A percentile compares a stretch with the other conserved stretches of the same genome.
Evolutionary conservation across 345 rosid species (phyloP).

Genomic region (Firmiana major): DNA sequence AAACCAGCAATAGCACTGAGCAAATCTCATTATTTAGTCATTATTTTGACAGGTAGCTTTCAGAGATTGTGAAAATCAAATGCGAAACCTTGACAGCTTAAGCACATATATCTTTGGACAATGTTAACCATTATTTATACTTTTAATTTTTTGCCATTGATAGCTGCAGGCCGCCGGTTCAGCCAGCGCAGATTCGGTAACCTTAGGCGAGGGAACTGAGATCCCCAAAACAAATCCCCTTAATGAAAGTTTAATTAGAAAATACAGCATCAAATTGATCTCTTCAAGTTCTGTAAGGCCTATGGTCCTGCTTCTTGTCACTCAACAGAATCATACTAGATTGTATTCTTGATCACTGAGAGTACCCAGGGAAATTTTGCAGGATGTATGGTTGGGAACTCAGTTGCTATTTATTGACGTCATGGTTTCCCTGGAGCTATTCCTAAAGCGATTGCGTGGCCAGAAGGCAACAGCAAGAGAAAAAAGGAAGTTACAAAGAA

Average conservation of each 20-base stretch:
- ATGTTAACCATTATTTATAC: not conserved
- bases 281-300: conserved; percentile 35
- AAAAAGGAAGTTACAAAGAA: conserved; percentile 39
- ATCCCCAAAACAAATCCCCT: conserved; percentile 16
- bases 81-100: not conserved
- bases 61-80: not conserved
- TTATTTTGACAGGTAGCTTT: not conserved
- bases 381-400: conserved; percentile 61
- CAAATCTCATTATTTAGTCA: not conserved
- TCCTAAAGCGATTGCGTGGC: conserved; percentile 43
- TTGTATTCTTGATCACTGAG: not conserved
- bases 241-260: conserved; percentile 34
- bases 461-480: conserved; percentile 39
- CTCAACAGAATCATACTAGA: not conserved
- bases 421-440: conserved; percentile 35
- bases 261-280: conserved; percentile 36
- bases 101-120: not conserved
- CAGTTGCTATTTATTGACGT: conserved; percentile 53
- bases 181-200: conserved; percentile 13
- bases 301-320: conserved; percentile 6
- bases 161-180: conserved; percentile 23
- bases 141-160: not conserved
- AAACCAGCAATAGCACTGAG: not conserved
- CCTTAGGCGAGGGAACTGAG: conserved; percentile 9
- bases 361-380: conserved; percentile 1